These are phyloP conservation scores for Didymella glomerata DNA, from an alignment of 2,329 filamentous ascomycete species.

Conservation along the genomic window DNA sequence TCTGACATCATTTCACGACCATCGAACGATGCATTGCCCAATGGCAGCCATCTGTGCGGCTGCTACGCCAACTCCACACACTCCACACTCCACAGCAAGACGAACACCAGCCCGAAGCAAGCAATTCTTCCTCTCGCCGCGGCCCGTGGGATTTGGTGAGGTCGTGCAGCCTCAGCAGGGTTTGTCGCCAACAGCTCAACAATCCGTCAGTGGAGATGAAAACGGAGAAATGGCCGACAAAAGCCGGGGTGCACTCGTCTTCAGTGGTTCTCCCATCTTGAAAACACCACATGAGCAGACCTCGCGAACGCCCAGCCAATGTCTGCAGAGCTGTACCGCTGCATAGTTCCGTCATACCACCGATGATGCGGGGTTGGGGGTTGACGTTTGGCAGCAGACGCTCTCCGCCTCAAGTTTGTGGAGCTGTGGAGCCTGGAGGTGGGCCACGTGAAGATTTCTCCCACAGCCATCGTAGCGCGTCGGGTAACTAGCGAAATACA, in stretches of 20 bases:
- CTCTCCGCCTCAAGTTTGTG: constrained; percentile 16
- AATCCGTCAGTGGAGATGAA: constrained; percentile 34
- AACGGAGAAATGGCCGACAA: constrained; percentile 30
- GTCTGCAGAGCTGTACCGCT: constrained; percentile 8
- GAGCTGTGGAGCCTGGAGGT: constrained; percentile 19
- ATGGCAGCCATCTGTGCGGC: constrained; percentile 2
- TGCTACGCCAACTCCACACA: constrained; percentile 15
- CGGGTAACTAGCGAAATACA: constrained; percentile 18
- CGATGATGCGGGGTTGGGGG: constrained; percentile 30
- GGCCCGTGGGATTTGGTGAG: constrained; percentile 17
- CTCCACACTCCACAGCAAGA: constrained; percentile 19
- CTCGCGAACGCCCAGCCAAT: constrained; percentile 13
- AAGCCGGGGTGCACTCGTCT: constrained; percentile 16
- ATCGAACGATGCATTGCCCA: constrained; percentile 17
- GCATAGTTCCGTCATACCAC: constrained; percentile 26
- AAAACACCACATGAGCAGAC: constrained; percentile 14
- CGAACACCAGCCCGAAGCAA: constrained; percentile 21
- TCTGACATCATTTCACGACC: constrained; percentile 21
- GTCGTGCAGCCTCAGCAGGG: constrained; percentile 28
- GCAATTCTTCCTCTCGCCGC: constrained; percentile 20
- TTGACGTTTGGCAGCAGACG: constrained; percentile 17
- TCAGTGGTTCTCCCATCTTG: constrained; percentile 10
- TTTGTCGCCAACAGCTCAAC: constrained; percentile 40
- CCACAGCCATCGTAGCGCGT: constrained; percentile 11
- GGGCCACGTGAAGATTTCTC: constrained; percentile 21